These are phyloP conservation scores for Coprinopsis cinerea DNA, from an alignment of 768 basidiomycete species.

Conservation along the genomic window DNA sequence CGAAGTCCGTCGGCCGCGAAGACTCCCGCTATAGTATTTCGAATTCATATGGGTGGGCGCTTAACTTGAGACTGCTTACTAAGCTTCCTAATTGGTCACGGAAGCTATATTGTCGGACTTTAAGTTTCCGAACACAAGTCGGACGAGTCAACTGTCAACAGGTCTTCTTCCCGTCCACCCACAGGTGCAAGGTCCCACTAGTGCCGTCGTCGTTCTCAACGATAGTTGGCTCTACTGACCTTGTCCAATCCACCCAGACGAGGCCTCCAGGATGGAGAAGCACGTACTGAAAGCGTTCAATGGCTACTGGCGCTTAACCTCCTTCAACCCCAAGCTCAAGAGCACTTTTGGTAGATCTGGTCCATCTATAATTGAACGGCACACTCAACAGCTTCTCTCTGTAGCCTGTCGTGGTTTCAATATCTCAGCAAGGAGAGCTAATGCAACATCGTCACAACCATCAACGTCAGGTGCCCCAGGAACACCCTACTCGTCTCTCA, in stretches of 20 bases:
- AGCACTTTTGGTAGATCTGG: background rate
- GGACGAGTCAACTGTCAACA: too few species aligned
- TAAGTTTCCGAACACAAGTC: too few species aligned
- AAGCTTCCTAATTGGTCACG: too few species aligned
- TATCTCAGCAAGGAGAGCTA: conserved; percentile 20
- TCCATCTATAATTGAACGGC: background rate
- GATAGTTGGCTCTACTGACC: too few species aligned
- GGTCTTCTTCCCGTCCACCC: too few species aligned
- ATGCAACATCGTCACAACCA: conserved; percentile 25
- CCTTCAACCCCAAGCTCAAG: background rate
- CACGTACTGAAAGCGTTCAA: conserved; percentile 1
- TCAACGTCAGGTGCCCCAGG: conserved; percentile 26
- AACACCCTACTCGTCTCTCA: conserved; percentile 64
- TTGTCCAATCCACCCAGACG: background rate
- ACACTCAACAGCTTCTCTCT: conserved; percentile 1
- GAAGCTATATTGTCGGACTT: too few species aligned
- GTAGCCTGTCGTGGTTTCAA: conserved; percentile 30
- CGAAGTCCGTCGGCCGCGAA: too few species aligned
- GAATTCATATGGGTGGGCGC: too few species aligned
- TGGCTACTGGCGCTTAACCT: conserved; percentile 1
- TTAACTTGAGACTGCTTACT: too few species aligned
- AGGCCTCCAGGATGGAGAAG: conserved; percentile 2
- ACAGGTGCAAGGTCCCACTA: background rate
- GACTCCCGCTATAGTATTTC: too few species aligned
- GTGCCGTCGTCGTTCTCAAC: background rate